Evolutionary conservation across 192 early-diverging fungal genomes (phyloP).

Genomic region (Coemansia sp.): DNA sequence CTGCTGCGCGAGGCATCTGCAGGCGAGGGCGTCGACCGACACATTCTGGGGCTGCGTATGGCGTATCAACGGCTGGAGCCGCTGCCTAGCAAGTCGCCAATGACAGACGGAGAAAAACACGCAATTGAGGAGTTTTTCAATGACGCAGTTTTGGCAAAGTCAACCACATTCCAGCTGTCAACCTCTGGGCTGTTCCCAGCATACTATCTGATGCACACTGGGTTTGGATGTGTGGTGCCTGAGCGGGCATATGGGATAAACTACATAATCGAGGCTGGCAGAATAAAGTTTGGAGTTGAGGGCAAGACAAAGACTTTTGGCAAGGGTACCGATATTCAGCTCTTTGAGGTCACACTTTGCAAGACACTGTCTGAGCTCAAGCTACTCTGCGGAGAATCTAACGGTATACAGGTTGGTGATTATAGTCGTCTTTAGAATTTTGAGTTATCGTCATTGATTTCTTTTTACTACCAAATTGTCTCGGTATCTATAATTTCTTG

Average conservation of each 20-base stretch:
- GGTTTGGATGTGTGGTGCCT: conserved; percentile 79
- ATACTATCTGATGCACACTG: conserved; percentile 69
- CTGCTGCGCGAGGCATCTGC: conserved; percentile 63
- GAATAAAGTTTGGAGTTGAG: conserved; percentile 82
- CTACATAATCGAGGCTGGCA: conserved; percentile 68
- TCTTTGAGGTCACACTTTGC: conserved; percentile 22
- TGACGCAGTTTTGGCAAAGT: conserved; percentile 72
- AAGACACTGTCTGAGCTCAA: conserved; percentile 26
- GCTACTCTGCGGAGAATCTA: conserved; percentile 21
- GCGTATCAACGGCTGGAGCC: conserved; percentile 59
- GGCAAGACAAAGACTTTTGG: conserved; percentile 56
- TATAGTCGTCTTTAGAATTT: conserved; percentile 13
- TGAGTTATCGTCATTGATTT: neutral
- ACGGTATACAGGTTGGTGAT: conserved; percentile 9
- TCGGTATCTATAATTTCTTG: no score
- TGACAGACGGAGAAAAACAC: conserved; percentile 15
- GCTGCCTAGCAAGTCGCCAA: conserved; percentile 17
- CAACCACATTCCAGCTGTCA: conserved; percentile 69
- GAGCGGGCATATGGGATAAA: conserved; percentile 88
- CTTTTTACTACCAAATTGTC: no score
- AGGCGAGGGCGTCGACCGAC: conserved; percentile 80
- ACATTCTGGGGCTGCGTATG: conserved; percentile 77
- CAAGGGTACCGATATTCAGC: conserved; percentile 26
- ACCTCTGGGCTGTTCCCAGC: conserved; percentile 79
- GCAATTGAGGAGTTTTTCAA: conserved; percentile 51